A percentile compares a stretch with the other conserved stretches of the same genome.
These are phyloP conservation scores for Plectosphaerella sp. DNA, from an alignment of 2,329 filamentous ascomycete genomes.

Conservation along the genomic window DNA sequence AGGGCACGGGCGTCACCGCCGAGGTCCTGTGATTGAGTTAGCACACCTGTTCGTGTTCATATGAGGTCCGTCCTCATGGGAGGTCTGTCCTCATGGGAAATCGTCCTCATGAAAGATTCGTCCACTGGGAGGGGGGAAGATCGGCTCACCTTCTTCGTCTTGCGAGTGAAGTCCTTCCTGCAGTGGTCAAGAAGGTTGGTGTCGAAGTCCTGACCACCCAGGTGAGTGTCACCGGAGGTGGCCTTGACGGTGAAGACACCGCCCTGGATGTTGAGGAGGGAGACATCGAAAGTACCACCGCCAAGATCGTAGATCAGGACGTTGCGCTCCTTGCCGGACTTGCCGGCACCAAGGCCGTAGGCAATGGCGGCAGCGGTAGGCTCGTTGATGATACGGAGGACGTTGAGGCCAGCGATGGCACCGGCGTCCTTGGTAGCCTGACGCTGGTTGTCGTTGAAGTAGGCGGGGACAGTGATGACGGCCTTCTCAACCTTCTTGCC, in stretches of 20 bases:
- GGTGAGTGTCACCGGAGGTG: slow-evolving; percentile 93
- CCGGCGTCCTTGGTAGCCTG: slow-evolving; percentile 99
- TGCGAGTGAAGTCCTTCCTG: slow-evolving; percentile 90
- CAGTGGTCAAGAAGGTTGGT: slow-evolving; percentile 94
- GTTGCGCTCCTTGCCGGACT: slow-evolving; percentile 96
- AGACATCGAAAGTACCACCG: slow-evolving; percentile 99
- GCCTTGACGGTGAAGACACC: slow-evolving; percentile 99
- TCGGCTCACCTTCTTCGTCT: slow-evolving; percentile 58
- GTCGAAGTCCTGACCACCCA: slow-evolving; percentile 95
- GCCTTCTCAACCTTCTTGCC: slow-evolving; percentile 99
- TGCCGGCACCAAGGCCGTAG: slow-evolving; percentile 93
- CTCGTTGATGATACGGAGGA: slow-evolving; percentile 99
- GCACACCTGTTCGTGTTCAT: no score
- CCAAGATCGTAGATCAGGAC: slow-evolving; percentile 99
- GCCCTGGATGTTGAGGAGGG: slow-evolving; percentile 96
- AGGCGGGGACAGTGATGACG: slow-evolving; percentile 96
- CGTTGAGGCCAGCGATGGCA: slow-evolving; percentile 94
- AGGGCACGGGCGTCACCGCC: slow-evolving; percentile 85
- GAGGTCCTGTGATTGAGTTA: slow-evolving; percentile 55
- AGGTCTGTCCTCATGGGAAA: no score
- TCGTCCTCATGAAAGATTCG: no score
- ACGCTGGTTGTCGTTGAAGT: slow-evolving; percentile 99
- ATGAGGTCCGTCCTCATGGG: no score
- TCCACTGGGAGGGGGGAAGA: slow-evolving; percentile 43
- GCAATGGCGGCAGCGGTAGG: slow-evolving; percentile 97